Evolutionary conservation across 371 early-diverging fungal genomes (phyloP).

Genomic region (Batrachochytrium dendrobatidis): DNA sequence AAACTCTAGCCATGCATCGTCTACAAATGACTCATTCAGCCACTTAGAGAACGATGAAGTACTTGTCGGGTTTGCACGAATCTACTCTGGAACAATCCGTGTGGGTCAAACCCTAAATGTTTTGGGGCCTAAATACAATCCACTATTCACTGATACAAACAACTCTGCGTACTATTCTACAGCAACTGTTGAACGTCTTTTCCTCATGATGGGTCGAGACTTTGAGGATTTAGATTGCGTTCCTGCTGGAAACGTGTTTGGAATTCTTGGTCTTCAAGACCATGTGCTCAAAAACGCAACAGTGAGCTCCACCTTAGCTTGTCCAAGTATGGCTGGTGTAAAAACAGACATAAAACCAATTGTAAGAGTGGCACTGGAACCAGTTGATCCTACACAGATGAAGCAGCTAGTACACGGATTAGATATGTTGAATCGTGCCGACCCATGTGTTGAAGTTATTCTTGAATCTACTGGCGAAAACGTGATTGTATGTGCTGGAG

Average conservation of each 20-base stretch:
- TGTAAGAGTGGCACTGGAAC: slow-evolving; percentile 94
- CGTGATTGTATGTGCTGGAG: slow-evolving; percentile 91
- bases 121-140: slow-evolving; percentile 88
- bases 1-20: no score
- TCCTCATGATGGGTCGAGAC: slow-evolving; percentile 94
- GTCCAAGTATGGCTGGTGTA: slow-evolving; percentile 42
- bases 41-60: no score
- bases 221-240: slow-evolving; percentile 73
- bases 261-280: slow-evolving; percentile 79
- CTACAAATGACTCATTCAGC: no score
- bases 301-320: slow-evolving; percentile 45
- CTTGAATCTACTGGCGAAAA: slow-evolving; percentile 94
- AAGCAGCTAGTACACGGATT: slow-evolving; percentile 77
- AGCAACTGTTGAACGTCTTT: slow-evolving; percentile 68
- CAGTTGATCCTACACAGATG: slow-evolving; percentile 75
- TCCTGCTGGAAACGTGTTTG: slow-evolving; percentile 93
- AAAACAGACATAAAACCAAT: slow-evolving; percentile 45
- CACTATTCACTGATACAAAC: slow-evolving; percentile 47
- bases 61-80: slow-evolving; percentile 88
- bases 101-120: slow-evolving; percentile 82
- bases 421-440: slow-evolving; percentile 83
- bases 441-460: slow-evolving; percentile 86
- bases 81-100: slow-evolving; percentile 83
- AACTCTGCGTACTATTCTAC: slow-evolving; percentile 37
- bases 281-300: slow-evolving; percentile 87